These are phyloP conservation scores for Ceratocystis albifundus DNA, from an alignment of 2,329 filamentous ascomycete species.

Conservation along the genomic window DNA sequence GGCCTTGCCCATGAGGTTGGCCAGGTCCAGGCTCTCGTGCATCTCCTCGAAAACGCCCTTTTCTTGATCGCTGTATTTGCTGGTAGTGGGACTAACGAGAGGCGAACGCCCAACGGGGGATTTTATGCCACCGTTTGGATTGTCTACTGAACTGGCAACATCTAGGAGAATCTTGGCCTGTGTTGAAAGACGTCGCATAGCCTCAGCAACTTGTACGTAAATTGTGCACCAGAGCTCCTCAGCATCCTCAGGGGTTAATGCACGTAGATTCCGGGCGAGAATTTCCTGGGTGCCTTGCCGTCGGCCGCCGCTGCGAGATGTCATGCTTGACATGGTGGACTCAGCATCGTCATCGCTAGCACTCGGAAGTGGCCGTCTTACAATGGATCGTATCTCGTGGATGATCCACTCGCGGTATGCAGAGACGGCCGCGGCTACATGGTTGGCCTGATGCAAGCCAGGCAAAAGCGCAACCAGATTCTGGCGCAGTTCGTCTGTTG, in stretches of 20 bases:
- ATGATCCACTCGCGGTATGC: constrained; percentile 74
- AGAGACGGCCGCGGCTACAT: constrained; percentile 69
- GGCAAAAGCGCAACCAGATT: constrained; percentile 59
- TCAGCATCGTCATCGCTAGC: constrained; percentile 90
- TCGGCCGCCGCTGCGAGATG: constrained; percentile 29
- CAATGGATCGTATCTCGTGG: constrained; percentile 74
- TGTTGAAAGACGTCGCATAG: constrained; percentile 69
- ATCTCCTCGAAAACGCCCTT: constrained; percentile 55
- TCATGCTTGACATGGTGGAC: constrained; percentile 77
- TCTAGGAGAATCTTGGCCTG: constrained; percentile 94
- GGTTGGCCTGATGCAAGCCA: constrained; percentile 69
- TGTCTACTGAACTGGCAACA: constrained; percentile 62
- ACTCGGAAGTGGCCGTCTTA: constrained; percentile 75
- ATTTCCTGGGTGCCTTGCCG: constrained; percentile 57
- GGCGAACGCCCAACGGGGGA: constrained; percentile 43
- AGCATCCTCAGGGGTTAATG: constrained; percentile 70
- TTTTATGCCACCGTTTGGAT: constrained; percentile 31
- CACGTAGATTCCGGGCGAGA: constrained; percentile 74
- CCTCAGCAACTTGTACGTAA: constrained; percentile 81
- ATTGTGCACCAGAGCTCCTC: constrained; percentile 72
- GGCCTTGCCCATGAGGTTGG: constrained; percentile 64
- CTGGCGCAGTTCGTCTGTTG: constrained; percentile 57
- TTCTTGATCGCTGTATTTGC: constrained; percentile 34
- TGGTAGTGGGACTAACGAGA: constrained; percentile 39
- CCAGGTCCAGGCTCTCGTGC: constrained; percentile 64